Conservation (phyloP, 2,329 filamentous ascomycete genomes). For the Trichoderma guizhouense region DNA sequence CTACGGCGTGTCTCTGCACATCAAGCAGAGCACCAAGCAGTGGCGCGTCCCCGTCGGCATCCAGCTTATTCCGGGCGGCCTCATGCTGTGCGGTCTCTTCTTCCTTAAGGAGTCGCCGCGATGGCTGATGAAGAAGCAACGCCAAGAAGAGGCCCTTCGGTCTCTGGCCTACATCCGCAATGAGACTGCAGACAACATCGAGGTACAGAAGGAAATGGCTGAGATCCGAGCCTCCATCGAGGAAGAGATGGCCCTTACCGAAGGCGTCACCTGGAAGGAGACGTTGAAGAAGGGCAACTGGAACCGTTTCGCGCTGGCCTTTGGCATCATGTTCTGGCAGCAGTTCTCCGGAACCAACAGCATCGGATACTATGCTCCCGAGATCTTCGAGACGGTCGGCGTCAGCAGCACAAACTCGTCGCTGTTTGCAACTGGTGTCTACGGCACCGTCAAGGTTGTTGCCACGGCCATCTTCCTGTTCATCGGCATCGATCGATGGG, state of each 20-base stretch:
- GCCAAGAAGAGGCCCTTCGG: conserved; percentile 55
- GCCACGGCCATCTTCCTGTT: conserved; percentile 43
- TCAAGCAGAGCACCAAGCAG: conserved; percentile 47
- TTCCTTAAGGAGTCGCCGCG: conserved; percentile 65
- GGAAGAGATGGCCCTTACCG: conserved; percentile 55
- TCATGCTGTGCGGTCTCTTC: conserved; percentile 57
- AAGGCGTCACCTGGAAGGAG: conserved; percentile 10
- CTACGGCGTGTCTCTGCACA: conserved; percentile 56
- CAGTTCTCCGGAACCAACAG: conserved; percentile 31
- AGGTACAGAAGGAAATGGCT: conserved; percentile 68
- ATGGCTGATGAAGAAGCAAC: conserved; percentile 64
- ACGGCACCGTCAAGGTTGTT: conserved; percentile 29
- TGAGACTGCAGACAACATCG: conserved; percentile 48
- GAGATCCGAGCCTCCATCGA: conserved; percentile 51
- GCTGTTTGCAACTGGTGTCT: conserved; percentile 31
- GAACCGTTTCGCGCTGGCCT: conserved; percentile 15
- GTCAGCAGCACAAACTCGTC: conserved; percentile 23
- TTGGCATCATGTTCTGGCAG: conserved; percentile 20
- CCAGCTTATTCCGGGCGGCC: conserved; percentile 63
- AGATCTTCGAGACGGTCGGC: conserved; percentile 31
- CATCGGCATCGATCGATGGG: conserved; percentile 31
- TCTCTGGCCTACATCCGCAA: conserved; percentile 64
- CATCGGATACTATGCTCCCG: conserved; percentile 32
- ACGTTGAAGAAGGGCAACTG: conserved; percentile 13
- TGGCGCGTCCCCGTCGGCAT: conserved; percentile 65